phyloP scores from a whole-genome alignment of 192 early-diverging fungal genomes.

The Jimgerdemannia lactiflua region DNA sequence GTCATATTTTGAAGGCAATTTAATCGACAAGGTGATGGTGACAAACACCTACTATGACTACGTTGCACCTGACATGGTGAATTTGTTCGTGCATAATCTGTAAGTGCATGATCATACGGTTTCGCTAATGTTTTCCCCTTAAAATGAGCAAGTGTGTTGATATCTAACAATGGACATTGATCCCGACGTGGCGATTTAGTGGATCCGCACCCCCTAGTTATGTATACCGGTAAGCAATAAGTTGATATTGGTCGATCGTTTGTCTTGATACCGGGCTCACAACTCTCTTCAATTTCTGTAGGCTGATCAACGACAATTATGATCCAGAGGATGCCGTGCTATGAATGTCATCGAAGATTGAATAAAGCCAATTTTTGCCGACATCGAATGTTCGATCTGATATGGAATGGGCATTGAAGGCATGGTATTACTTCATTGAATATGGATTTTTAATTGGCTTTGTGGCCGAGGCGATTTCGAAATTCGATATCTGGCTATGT shows the following conservation, averaged over 20 bases:
- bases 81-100: slow-evolving; percentile 88
- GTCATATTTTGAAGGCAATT: slow-evolving; percentile 43
- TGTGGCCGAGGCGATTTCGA: too few relatives aligned
- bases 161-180: too few relatives aligned
- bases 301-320: slow-evolving; percentile 63
- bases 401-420: too few relatives aligned
- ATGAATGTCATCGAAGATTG: neutral
- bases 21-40: slow-evolving; percentile 77
- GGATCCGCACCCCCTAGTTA: slow-evolving; percentile 21
- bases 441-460: too few relatives aligned
- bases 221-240: slow-evolving; percentile 15
- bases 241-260: slow-evolving; percentile 15
- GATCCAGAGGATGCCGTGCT: slow-evolving; percentile 35
- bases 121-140: slow-evolving; percentile 4
- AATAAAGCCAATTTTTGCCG: too few relatives aligned
- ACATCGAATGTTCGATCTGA: too few relatives aligned
- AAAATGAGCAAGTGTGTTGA: neutral
- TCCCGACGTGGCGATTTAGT: neutral
- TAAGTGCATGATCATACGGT: slow-evolving; percentile 33
- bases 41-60: slow-evolving; percentile 92
- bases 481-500: too few relatives aligned
- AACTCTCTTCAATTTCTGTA: slow-evolving; percentile 65
- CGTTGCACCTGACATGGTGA: slow-evolving; percentile 87
- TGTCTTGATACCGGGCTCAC: slow-evolving; percentile 64
- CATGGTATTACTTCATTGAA: too few relatives aligned